A percentile compares a stretch with the other conserved stretches of the same genome.
Evolutionary conservation across 2,329 filamentous ascomycete genomes (phyloP).

Genomic region (Cercospora sp.): DNA sequence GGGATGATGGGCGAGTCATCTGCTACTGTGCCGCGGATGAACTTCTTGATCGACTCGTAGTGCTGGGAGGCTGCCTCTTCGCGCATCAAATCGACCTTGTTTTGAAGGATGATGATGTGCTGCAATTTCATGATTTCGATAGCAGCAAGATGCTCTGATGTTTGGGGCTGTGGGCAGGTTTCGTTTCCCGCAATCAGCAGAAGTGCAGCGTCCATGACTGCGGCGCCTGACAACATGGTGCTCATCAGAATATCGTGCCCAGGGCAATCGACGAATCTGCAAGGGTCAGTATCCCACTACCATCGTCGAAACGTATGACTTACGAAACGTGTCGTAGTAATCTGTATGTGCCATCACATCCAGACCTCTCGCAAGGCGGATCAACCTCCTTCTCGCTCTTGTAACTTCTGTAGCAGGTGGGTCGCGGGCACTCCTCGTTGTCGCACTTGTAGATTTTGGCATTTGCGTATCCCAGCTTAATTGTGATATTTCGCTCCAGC

Average conservation of each 20-base stretch:
- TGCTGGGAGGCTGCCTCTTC: slow-evolving; percentile 92
- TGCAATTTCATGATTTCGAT: slow-evolving; percentile 99
- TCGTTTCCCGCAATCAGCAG: slow-evolving; percentile 97
- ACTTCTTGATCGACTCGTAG: slow-evolving; percentile 96
- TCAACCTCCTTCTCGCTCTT: slow-evolving; percentile 99
- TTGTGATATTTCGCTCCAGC: slow-evolving; percentile 97
- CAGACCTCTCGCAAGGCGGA: slow-evolving; percentile 90
- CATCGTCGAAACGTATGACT: slow-evolving; percentile 44
- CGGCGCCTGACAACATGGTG: slow-evolving; percentile 98
- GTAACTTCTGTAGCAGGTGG: slow-evolving; percentile 93
- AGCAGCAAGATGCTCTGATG: slow-evolving; percentile 95
- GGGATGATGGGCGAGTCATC: slow-evolving; percentile 94
- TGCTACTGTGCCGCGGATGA: slow-evolving; percentile 95
- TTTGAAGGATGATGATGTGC: slow-evolving; percentile 99
- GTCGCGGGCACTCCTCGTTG: slow-evolving; percentile 83
- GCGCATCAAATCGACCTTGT: slow-evolving; percentile 98
- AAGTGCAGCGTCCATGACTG: slow-evolving; percentile 98
- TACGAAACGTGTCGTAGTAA: slow-evolving; percentile 89
- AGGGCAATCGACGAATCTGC: slow-evolving; percentile 90
- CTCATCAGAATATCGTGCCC: slow-evolving; percentile 99
- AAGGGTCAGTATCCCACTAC: slow-evolving; percentile 17
- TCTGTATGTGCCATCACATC: slow-evolving; percentile 83
- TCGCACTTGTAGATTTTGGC: slow-evolving; percentile 99
- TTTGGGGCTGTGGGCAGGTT: slow-evolving; percentile 96
- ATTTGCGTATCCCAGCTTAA: slow-evolving; percentile 99